Percentiles rank a stretch among this genome's conserved stretches.
Conservation (phyloP, 208 protist genomes). For the Trypanosoma mega region DNA sequence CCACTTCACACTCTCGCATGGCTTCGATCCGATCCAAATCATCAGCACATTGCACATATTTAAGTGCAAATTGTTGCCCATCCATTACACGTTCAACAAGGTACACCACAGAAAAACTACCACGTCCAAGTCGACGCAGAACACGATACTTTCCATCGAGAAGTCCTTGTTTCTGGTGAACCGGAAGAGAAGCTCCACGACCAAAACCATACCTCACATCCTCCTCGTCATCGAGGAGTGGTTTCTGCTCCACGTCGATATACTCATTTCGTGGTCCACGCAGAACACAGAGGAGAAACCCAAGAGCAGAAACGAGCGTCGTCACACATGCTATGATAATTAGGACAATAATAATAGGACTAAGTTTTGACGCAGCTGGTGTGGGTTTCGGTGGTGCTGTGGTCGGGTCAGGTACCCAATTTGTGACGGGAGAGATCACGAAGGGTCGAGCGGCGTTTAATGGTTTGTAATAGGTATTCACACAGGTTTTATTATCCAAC, state of each 20-base stretch:
- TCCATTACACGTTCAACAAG: constrained; percentile 58
- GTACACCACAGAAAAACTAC: constrained; percentile 75
- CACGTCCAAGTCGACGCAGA: constrained; percentile 49
- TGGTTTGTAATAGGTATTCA: constrained; percentile 17
- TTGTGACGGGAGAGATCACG: constrained; percentile 32
- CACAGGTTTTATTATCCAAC: constrained; percentile 5
- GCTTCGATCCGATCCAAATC: constrained; percentile 57
- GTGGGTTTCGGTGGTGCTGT: neutral
- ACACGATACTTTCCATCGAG: constrained; percentile 48
- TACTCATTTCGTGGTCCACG: neutral
- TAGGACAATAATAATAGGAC: neutral
- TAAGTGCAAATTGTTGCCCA: constrained; percentile 56
- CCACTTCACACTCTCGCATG: constrained; percentile 74
- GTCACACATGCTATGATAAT: neutral
- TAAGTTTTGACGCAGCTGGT: neutral
- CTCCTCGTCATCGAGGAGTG: constrained; percentile 10
- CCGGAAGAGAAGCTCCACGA: constrained; percentile 15
- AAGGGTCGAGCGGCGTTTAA: constrained; percentile 25
- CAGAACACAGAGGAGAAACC: neutral
- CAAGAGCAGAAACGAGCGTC: neutral
- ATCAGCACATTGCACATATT: constrained; percentile 66
- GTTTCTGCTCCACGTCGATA: neutral
- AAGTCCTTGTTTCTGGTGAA: constrained; percentile 16
- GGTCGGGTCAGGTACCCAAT: constrained; percentile 12
- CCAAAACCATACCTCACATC: constrained; percentile 5